Evolutionary conservation across 345 rosid species (phyloP), one percentile per base, ranked within the genome.

Genomic region (Eucalyptus pauciflora): DNA sequence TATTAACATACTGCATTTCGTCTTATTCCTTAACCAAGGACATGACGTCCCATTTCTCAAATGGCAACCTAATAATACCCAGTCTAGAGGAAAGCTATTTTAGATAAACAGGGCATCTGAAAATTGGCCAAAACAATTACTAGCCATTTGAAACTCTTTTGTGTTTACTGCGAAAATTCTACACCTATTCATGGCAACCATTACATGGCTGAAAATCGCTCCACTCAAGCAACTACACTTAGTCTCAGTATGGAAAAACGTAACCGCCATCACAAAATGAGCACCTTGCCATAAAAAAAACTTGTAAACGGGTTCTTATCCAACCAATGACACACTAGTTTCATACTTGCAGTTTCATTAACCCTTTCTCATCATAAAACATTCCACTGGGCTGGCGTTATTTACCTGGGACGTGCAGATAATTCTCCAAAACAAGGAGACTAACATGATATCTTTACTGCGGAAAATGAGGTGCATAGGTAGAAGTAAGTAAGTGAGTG

Each of bases 201-300:
- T 50, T 50, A 5, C 7, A 0, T 50, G 52, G 52, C 4, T 56
- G 12, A 9, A 56, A 4, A 0, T 22, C 27, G 1, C 60, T 22
- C 27, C 12, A 52, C 60, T 56, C 11, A 56, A 20, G 25, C 60
- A 56, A 56, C 60, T 56, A 56, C 4, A 56, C 60, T 22, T 8
- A 8, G 60, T 4, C 1, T 22, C 5, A 52, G 24, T 7, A 1
- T 7, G 27, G 27, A 54, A 18, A 54, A 22, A 0, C 1, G 0
- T 20, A 56, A 5, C 27, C 0, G 2, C 60, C 60, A 56, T 56
- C 60, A 8, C 27, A 56, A 0, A 0, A 56, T 2, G 1, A 20
- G 60, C 60, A 22, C 62, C 62, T 56, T 56, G 27, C 10, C 52
- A n/a, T n/a, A 50, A 50, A 50, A 50, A 50, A 50, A 50, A 50